Conservation (phyloP, 129 eudicot species). For the Logfia minima region DNA sequence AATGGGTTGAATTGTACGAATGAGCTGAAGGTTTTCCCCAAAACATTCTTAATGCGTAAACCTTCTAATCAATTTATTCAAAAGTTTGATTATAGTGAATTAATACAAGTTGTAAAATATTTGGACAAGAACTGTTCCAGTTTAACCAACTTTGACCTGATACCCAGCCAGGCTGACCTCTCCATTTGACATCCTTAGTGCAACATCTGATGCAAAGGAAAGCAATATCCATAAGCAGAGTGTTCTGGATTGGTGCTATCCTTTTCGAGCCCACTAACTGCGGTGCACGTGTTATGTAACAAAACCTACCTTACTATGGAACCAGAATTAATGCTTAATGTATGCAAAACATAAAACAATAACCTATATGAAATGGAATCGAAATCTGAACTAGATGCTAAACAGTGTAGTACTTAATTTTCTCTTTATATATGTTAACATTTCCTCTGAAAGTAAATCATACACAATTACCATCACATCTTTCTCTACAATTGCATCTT, state of each 20-base stretch:
- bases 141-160: neutral
- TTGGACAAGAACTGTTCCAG: neutral
- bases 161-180: neutral
- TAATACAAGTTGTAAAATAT: too few relatives aligned
- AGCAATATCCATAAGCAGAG: neutral
- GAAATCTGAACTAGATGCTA: neutral
- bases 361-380: slow-evolving; percentile 2
- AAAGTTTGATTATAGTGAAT: neutral
- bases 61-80: neutral
- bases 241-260: neutral
- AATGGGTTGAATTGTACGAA: too few relatives aligned
- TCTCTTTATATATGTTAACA: slow-evolving; percentile 9
- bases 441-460: neutral
- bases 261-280: neutral
- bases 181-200: neutral
- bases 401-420: neutral
- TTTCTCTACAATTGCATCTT: neutral
- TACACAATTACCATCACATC: neutral
- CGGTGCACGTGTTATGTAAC: neutral
- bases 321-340: slow-evolving; percentile 13
- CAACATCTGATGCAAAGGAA: neutral
- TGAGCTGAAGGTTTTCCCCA: neutral
- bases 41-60: neutral
- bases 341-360: neutral
- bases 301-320: neutral